phyloP scores from a whole-genome alignment of 2,329 filamentous ascomycete species.

The Neonectria coccinea region DNA sequence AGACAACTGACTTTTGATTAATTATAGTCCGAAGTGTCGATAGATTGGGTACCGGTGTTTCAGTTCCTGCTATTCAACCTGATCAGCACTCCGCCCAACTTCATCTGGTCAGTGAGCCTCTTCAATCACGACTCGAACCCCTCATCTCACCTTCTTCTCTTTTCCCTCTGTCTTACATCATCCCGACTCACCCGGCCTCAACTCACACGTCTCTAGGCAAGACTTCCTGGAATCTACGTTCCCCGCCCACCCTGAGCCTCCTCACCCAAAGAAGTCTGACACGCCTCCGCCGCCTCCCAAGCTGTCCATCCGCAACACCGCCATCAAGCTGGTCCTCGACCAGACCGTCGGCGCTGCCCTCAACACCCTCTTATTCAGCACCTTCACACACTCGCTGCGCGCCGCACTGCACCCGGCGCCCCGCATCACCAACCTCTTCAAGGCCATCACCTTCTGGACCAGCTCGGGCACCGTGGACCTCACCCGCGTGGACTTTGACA shows the following conservation, averaged over 20 bases:
- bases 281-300: slow-evolving; percentile 51
- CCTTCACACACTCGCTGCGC: slow-evolving; percentile 69
- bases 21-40: slow-evolving; percentile 65
- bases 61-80: slow-evolving; percentile 82
- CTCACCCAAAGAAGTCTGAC: slow-evolving; percentile 52
- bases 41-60: slow-evolving; percentile 76
- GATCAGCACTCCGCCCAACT: slow-evolving; percentile 83
- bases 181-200: neutral
- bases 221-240: slow-evolving; percentile 79
- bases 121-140: neutral
- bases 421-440: slow-evolving; percentile 52
- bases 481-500: slow-evolving; percentile 56
- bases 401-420: slow-evolving; percentile 59
- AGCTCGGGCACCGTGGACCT: slow-evolving; percentile 58
- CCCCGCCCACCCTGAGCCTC: slow-evolving; percentile 70
- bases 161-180: slow-evolving; percentile 15
- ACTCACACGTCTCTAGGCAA: slow-evolving; percentile 66
- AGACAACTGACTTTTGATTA: neutral
- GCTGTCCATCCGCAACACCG: slow-evolving; percentile 72
- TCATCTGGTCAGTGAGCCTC: slow-evolving; percentile 72
- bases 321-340: slow-evolving; percentile 75
- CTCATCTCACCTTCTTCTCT: neutral
- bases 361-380: slow-evolving; percentile 74
- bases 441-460: slow-evolving; percentile 51
- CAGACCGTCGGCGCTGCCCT: slow-evolving; percentile 73